Evolutionary conservation across 2,329 filamentous ascomycete species (phyloP).

Genomic region (Aspergillus carbonarius): DNA sequence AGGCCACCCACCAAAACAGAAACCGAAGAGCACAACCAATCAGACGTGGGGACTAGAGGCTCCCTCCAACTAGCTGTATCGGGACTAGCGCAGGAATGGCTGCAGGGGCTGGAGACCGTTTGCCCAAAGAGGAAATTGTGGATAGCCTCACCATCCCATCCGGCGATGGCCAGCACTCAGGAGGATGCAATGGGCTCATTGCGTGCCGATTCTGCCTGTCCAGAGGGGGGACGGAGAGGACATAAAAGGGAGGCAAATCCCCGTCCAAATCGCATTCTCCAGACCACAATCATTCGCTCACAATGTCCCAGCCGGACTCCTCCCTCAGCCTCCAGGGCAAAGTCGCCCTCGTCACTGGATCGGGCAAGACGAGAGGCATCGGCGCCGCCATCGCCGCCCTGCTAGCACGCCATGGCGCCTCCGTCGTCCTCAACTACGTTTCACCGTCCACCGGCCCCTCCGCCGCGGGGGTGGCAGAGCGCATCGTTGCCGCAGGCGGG

Average conservation of each 20-base stretch:
- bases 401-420: constrained; percentile 64
- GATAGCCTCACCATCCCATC: not conserved
- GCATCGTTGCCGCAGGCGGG: constrained; percentile 8
- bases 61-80: not conserved
- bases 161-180: not conserved
- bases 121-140: constrained; percentile 1
- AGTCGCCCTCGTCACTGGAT: constrained; percentile 35
- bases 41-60: no score
- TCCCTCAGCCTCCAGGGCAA: constrained; percentile 22
- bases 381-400: constrained; percentile 66
- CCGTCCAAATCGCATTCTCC: not conserved
- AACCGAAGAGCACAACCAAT: not conserved
- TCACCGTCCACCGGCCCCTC: constrained; percentile 6
- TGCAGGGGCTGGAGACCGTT: constrained; percentile 2
- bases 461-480: constrained; percentile 6
- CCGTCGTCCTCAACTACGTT: constrained; percentile 65
- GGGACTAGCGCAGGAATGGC: not conserved
- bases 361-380: constrained; percentile 57
- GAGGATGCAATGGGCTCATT: no score
- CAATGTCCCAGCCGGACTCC: not conserved
- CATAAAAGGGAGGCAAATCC: not conserved
- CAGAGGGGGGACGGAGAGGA: no score
- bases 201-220: no score
- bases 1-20: not conserved
- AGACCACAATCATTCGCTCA: not conserved